Conservation (phyloP, 2,329 filamentous ascomycete species). For the Hymenoscyphus albidus region DNA sequence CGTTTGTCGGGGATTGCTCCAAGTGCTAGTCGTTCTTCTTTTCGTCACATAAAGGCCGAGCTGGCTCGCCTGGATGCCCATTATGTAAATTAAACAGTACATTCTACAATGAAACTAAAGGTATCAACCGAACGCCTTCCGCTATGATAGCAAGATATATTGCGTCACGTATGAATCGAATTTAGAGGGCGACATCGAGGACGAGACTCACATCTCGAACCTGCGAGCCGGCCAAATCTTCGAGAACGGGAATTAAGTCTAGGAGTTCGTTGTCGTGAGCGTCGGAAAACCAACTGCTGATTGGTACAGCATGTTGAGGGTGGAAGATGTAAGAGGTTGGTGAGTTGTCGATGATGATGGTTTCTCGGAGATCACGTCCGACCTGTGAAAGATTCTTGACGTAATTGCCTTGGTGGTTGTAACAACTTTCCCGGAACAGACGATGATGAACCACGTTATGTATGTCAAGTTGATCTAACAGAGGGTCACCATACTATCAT, state of each 20-base stretch:
- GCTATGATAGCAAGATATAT: slow-evolving; percentile 37
- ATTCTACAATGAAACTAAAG: slow-evolving; percentile 38
- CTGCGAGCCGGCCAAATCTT: slow-evolving; percentile 84
- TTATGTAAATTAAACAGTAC: slow-evolving; percentile 40
- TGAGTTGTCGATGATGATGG: slow-evolving; percentile 99
- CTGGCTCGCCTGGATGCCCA: slow-evolving; percentile 31
- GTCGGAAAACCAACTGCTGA: slow-evolving; percentile 99
- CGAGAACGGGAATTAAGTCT: slow-evolving; percentile 94
- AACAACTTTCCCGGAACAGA: slow-evolving; percentile 96
- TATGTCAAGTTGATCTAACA: slow-evolving; percentile 94
- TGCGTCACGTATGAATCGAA: slow-evolving; percentile 34
- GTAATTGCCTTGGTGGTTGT: slow-evolving; percentile 99
- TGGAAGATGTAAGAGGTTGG: slow-evolving; percentile 99
- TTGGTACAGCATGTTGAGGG: slow-evolving; percentile 95
- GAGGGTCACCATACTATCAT: slow-evolving; percentile 82
- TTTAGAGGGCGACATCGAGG: slow-evolving; percentile 79
- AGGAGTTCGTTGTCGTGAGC: slow-evolving; percentile 98
- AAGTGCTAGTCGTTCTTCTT: not conserved
- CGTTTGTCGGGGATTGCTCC: slow-evolving; percentile 19
- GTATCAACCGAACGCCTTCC: slow-evolving; percentile 38
- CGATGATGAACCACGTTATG: slow-evolving; percentile 95
- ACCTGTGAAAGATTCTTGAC: slow-evolving; percentile 99
- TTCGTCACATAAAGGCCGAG: slow-evolving; percentile 5
- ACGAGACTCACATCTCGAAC: slow-evolving; percentile 97
- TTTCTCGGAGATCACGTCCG: slow-evolving; percentile 90